Percentiles rank a stretch among this genome's conserved stretches.
phyloP scores from a whole-genome alignment of 805 yeast genomes.

The Brettanomyces anomalus region DNA sequence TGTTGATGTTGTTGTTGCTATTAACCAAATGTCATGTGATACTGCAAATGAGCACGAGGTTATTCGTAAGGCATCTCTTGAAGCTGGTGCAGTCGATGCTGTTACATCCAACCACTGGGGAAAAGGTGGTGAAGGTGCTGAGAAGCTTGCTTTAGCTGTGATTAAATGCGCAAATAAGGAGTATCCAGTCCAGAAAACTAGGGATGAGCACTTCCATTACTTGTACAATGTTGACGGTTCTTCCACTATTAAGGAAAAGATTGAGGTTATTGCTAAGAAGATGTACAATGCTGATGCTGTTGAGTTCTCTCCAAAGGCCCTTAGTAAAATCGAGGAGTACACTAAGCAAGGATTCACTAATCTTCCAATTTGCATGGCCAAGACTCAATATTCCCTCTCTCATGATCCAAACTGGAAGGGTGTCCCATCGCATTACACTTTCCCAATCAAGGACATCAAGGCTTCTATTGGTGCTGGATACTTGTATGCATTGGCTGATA shows the following conservation, averaged over 20 bases:
- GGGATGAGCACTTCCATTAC: slow-evolving; percentile 42
- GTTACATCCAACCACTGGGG: slow-evolving; percentile 92
- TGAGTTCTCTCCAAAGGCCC: slow-evolving; percentile 76
- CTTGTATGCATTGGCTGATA: slow-evolving; percentile 92
- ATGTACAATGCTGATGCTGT: slow-evolving; percentile 91
- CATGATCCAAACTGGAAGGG: slow-evolving; percentile 92
- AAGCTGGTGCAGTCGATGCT: slow-evolving; percentile 93
- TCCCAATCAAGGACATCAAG: slow-evolving; percentile 91
- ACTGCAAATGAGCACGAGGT: slow-evolving; percentile 70
- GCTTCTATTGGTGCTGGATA: slow-evolving; percentile 96
- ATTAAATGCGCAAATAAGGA: slow-evolving; percentile 52
- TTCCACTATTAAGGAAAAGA: slow-evolving; percentile 69
- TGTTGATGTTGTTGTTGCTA: slow-evolving; percentile 90
- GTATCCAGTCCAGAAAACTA: slow-evolving; percentile 26
- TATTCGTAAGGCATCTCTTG: slow-evolving; percentile 69
- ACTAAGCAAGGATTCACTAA: slow-evolving; percentile 82
- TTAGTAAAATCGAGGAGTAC: slow-evolving; percentile 70
- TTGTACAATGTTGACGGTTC: slow-evolving; percentile 54
- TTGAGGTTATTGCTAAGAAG: slow-evolving; percentile 66
- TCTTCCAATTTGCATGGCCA: slow-evolving; percentile 93
- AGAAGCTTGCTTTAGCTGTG: slow-evolving; percentile 76
- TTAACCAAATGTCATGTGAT: slow-evolving; percentile 81
- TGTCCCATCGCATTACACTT: slow-evolving; percentile 87
- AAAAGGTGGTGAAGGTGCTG: slow-evolving; percentile 88
- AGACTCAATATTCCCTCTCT: slow-evolving; percentile 92